Base-by-base conservation (phyloP, 2,329 filamentous ascomycete species). In the Microdochium trichocladiopsis region DNA sequence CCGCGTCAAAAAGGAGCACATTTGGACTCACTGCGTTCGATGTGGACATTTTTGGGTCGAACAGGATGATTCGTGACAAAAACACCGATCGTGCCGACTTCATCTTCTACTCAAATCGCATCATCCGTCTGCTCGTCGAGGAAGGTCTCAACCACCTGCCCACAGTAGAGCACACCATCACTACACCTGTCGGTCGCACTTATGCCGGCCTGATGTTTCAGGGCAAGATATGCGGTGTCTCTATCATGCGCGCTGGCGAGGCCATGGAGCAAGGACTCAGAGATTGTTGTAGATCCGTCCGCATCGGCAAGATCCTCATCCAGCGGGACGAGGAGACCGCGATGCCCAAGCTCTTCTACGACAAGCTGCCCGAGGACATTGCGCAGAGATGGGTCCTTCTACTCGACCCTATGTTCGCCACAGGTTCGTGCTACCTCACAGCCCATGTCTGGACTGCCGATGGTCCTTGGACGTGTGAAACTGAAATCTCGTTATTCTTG, bases 371-470 rank as follows among this genome's bases (percentile, higher is more conserved):
- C 6, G 87, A 90, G 66, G 94, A 99, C 67, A 96, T 99, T 68
- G 83, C 88, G 23, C 82, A 93, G 51, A 79, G 94, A 68, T 99
- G 94, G 92, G 93, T 96, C 33, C 75, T 99, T 55, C 76, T 99
- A 47, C 74, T 99, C 47, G 94, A 99, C 67, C 94, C 94, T n/a
- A 99, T 99, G 94, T 92, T 99, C 72, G 94, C 94, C 53, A 99
- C 94, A 60, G 92, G 90, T 92, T 72, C 63, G 77, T 37, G n/a
- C n/a, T 37, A 8, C 4, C 14, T 37, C 33, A 16, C 33, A 33
- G 28, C 8, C 14, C 28, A 8, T 33, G 28, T 14, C 28, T 31
- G 14, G 28, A 31, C 28, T 31, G n/a, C n/a, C n/a, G 14, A 31
- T 31, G 28, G 28, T 31, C 14, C 14, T 31, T 31, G 28, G 36